phyloP scores from a whole-genome alignment of 371 early-diverging fungal genomes.

The Haplosporangium sp. region DNA sequence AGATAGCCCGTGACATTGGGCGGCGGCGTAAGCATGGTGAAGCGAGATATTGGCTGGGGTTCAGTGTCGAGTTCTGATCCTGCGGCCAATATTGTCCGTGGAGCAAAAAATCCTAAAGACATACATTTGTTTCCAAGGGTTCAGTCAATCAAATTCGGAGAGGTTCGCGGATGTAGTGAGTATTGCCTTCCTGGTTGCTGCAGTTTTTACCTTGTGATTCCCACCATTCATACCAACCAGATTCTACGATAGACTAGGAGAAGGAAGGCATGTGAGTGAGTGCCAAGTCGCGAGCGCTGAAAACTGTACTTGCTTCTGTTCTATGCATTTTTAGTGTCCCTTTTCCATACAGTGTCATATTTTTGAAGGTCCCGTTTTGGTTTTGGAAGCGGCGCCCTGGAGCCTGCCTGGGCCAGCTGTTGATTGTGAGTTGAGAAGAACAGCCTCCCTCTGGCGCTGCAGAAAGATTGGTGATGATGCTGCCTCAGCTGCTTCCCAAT shows the following conservation, averaged over 20 bases:
- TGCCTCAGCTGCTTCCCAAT: constrained; percentile 25
- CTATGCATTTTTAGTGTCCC: neutral
- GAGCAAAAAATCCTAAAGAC: constrained; percentile 36
- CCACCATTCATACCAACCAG: constrained; percentile 83
- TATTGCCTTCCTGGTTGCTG: too few relatives aligned
- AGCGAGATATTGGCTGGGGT: constrained; percentile 22
- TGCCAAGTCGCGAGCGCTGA: neutral
- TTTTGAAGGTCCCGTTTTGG: constrained; percentile 43
- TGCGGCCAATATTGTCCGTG: constrained; percentile 12
- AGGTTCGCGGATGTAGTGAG: neutral
- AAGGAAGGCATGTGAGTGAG: too few relatives aligned
- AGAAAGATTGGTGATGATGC: neutral
- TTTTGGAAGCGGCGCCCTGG: constrained; percentile 3
- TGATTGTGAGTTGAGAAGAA: constrained; percentile 9
- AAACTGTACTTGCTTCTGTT: too few relatives aligned
- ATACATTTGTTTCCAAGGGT: neutral
- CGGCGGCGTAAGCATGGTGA: constrained; percentile 92
- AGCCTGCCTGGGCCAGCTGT: constrained; percentile 6
- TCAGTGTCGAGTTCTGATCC: constrained; percentile 23
- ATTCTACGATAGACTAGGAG: constrained; percentile 61
- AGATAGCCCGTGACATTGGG: constrained; percentile 98
- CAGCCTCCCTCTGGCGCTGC: neutral
- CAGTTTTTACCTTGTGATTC: constrained; percentile 60
- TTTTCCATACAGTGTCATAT: constrained; percentile 41
- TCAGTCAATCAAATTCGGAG: neutral